These are phyloP conservation scores for Thraustochytrium striatum DNA, from an alignment of 352 stramenopile species.

Conservation along the genomic window DNA sequence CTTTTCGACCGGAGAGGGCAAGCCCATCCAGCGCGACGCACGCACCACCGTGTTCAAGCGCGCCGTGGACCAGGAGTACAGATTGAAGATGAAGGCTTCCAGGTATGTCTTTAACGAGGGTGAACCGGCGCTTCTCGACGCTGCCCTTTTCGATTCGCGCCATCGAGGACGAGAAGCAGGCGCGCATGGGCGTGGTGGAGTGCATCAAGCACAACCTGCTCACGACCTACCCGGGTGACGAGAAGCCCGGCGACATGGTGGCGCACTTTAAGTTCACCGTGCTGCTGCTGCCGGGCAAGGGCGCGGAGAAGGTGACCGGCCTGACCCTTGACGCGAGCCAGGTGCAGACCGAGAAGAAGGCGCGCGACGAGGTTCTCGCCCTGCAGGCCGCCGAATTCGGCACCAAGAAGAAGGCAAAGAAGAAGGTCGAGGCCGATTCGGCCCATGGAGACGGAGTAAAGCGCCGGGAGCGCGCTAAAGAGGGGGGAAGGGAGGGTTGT, in stretches of 20 bases:
- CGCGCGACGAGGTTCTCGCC: slow-evolving; percentile 30
- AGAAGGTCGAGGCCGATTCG: slow-evolving; percentile 26
- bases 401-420: slow-evolving; percentile 49
- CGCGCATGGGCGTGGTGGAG: slow-evolving; percentile 95
- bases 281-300: slow-evolving; percentile 89
- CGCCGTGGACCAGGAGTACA: slow-evolving; percentile 96
- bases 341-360: slow-evolving; percentile 49
- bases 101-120: slow-evolving; percentile 93
- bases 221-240: slow-evolving; percentile 93
- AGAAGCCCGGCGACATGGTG: slow-evolving; percentile 86
- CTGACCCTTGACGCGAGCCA: slow-evolving; percentile 64
- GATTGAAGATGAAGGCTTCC: slow-evolving; percentile 87
- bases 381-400: slow-evolving; percentile 17
- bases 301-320: slow-evolving; percentile 91
- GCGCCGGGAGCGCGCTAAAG: too few species aligned
- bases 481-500: too few species aligned
- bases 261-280: slow-evolving; percentile 99
- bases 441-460: too few species aligned
- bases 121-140: slow-evolving; percentile 96
- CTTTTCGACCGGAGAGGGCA: slow-evolving; percentile 95
- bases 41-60: slow-evolving; percentile 98
- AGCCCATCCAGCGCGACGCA: slow-evolving; percentile 71
- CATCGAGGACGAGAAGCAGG: slow-evolving; percentile 64
- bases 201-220: slow-evolving; percentile 96
- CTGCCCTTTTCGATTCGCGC: slow-evolving; percentile 92